Conservation (phyloP, 2,329 filamentous ascomycete species). For the Torrubiella hemipterigena region DNA sequence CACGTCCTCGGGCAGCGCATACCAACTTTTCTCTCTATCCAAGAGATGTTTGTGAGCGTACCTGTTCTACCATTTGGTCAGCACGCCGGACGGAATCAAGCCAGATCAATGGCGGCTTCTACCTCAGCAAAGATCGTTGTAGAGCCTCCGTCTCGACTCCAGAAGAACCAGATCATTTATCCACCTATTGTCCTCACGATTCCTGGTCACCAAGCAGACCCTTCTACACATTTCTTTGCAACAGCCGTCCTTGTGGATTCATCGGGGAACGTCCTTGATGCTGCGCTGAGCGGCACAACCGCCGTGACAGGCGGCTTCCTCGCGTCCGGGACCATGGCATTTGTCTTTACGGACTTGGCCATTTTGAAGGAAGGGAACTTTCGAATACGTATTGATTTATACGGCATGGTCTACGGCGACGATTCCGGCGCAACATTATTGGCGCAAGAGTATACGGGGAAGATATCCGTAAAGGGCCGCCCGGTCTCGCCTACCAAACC, state of each 20-base stretch:
- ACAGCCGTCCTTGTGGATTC: slow-evolving; percentile 13
- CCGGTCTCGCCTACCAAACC: too few species aligned
- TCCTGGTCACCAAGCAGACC: slow-evolving; percentile 1
- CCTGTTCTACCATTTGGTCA: too few species aligned
- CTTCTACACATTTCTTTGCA: slow-evolving; percentile 13
- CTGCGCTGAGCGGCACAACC: slow-evolving; percentile 9
- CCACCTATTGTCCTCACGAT: slow-evolving; percentile 13
- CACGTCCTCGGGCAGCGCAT: too few species aligned
- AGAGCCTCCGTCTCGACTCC: slow-evolving; percentile 12
- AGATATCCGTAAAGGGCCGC: too few species aligned
- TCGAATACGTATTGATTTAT: slow-evolving; percentile 16
- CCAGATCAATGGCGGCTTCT: slow-evolving; percentile 7
- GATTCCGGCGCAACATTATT: slow-evolving; percentile 7
- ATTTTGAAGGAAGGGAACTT: slow-evolving; percentile 13
- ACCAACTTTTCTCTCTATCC: too few species aligned
- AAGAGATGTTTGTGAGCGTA: too few species aligned
- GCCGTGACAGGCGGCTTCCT: slow-evolving; percentile 9
- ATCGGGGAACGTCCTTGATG: slow-evolving; percentile 9
- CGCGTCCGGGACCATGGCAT: slow-evolving; percentile 9
- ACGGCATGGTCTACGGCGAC: slow-evolving; percentile 10
- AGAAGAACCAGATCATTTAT: slow-evolving; percentile 9
- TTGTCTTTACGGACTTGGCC: slow-evolving; percentile 14
- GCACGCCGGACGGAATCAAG: too few species aligned
- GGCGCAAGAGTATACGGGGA: slow-evolving; percentile 1
- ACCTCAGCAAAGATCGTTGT: slow-evolving; percentile 10